phyloP scores from a whole-genome alignment of 2,329 filamentous ascomycete genomes.

The Bipolaris cookei region DNA sequence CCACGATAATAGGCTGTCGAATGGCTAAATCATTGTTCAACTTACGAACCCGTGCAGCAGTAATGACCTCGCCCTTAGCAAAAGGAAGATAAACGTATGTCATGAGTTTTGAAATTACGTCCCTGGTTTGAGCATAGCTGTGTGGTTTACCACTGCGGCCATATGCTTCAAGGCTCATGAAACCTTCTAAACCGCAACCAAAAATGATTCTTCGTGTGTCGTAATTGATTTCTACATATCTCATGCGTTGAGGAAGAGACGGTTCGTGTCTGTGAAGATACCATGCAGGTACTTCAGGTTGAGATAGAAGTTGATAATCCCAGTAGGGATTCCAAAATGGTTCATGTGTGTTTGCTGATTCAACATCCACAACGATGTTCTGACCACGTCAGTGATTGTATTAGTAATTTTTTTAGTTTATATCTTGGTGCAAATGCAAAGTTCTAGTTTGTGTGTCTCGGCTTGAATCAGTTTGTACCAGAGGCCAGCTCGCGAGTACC shows the following conservation, averaged over 20 bases:
- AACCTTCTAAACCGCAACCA: neutral
- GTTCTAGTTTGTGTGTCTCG: neutral
- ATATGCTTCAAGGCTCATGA: neutral
- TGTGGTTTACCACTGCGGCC: neutral
- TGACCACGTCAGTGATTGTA: neutral
- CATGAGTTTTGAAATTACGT: neutral
- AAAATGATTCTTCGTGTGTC: neutral
- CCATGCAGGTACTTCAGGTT: neutral
- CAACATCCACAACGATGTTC: neutral
- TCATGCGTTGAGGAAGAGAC: neutral
- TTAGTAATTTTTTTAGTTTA: neutral
- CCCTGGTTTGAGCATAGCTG: neutral
- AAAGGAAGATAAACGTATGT: neutral
- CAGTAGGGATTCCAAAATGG: neutral
- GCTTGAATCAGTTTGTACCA: neutral
- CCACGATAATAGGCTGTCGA: neutral
- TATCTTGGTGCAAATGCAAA: neutral
- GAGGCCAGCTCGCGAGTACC: neutral
- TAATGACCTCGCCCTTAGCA: neutral
- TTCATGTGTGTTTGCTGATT: neutral
- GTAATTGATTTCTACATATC: neutral
- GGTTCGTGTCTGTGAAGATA: neutral
- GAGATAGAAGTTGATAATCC: neutral
- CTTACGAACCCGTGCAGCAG: neutral
- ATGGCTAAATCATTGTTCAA: neutral